phyloP scores from a whole-genome alignment of 352 stramenopile species.

The Globisporangium paroecandrum region DNA sequence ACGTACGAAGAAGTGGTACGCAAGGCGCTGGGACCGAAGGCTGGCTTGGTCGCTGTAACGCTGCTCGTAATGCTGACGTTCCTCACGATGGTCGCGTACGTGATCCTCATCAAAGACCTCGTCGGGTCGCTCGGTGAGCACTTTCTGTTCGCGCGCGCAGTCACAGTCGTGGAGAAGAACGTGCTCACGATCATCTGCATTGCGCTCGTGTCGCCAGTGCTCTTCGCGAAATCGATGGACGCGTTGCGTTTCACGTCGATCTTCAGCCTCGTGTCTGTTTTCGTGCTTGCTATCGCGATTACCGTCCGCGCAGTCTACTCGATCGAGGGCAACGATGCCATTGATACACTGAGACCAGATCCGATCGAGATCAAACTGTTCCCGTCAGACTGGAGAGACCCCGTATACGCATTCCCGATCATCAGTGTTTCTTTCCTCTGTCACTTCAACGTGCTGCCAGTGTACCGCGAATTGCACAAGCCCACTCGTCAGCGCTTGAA shows the following conservation, averaged over 20 bases:
- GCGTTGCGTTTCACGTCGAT: constrained; percentile 80
- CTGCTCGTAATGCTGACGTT: constrained; percentile 92
- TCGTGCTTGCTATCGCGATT: constrained; percentile 71
- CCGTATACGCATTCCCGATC: constrained; percentile 89
- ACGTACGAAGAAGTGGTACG: constrained; percentile 88
- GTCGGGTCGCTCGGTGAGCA: constrained; percentile 79
- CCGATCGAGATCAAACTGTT: constrained; percentile 52
- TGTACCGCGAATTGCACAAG: constrained; percentile 95
- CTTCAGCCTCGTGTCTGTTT: constrained; percentile 68
- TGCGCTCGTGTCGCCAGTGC: constrained; percentile 59
- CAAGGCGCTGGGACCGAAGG: constrained; percentile 63
- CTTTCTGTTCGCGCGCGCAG: constrained; percentile 65
- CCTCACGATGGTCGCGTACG: constrained; percentile 93
- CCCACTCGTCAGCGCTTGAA: constrained; percentile 90
- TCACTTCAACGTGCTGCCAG: constrained; percentile 96
- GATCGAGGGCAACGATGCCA: constrained; percentile 5
- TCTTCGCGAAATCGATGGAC: constrained; percentile 78
- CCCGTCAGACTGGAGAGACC: constrained; percentile 58
- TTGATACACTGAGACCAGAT: constrained; percentile 2
- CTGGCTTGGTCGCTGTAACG: constrained; percentile 66
- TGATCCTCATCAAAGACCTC: constrained; percentile 94
- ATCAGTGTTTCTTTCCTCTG: constrained; percentile 97
- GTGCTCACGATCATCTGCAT: constrained; percentile 66
- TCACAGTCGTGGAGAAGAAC: constrained; percentile 55
- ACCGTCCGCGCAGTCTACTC: constrained; percentile 43